Evolutionary conservation across 2,329 filamentous ascomycete species (phyloP).

Genomic region (Penicillium decumbens): DNA sequence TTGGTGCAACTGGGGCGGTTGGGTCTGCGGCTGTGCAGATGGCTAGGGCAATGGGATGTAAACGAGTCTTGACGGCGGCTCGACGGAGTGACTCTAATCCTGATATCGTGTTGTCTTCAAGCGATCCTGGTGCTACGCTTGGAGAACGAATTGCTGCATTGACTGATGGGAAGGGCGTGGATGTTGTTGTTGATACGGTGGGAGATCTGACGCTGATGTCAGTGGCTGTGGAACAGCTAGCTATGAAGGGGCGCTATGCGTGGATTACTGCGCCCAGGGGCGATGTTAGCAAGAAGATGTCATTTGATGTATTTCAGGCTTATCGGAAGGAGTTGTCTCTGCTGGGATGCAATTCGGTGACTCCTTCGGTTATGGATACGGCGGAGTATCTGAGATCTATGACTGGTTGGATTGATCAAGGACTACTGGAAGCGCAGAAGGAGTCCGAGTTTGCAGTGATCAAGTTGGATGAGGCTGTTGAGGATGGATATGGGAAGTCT

Average conservation of each 20-base stretch:
- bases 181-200: constrained; percentile 28
- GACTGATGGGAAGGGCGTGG: constrained; percentile 13
- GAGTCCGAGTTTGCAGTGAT: constrained; percentile 9
- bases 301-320: constrained; percentile 18
- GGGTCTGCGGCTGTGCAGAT: constrained; percentile 25
- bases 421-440: constrained; percentile 7
- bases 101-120: constrained; percentile 13
- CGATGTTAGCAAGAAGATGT: constrained; percentile 4
- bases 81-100: constrained; percentile 15
- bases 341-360: constrained; percentile 18
- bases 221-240: constrained; percentile 22
- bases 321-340: constrained; percentile 20
- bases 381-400: constrained; percentile 11
- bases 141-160: constrained; percentile 1
- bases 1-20: constrained; percentile 28
- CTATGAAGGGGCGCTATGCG: constrained; percentile 21
- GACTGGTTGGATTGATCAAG: constrained; percentile 11
- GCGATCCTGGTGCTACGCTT: background rate
- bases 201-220: constrained; percentile 26
- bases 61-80: constrained; percentile 22
- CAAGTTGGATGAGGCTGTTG: constrained; percentile 10
- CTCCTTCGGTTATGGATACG: constrained; percentile 9
- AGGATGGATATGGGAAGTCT: constrained; percentile 4
- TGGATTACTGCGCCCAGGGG: constrained; percentile 26
- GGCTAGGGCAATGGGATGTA: constrained; percentile 23